Conservation (phyloP, 768 basidiomycete species). For the Candolleomyces efflorescens region DNA sequence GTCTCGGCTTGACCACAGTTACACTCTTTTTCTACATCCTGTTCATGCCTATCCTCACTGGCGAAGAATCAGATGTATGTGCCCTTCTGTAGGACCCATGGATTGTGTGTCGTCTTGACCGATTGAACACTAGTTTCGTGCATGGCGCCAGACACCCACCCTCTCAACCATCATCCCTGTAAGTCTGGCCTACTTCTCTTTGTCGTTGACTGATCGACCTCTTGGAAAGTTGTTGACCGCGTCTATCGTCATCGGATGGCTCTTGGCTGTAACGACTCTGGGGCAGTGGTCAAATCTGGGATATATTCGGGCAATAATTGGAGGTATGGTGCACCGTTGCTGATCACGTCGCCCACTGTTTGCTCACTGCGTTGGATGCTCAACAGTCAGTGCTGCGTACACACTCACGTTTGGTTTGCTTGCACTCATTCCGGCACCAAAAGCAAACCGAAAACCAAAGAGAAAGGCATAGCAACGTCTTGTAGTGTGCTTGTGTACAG, state of each 20-base stretch:
- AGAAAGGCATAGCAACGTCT: not conserved
- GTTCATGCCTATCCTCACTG: slow-evolving; percentile 60
- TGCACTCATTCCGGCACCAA: slow-evolving; percentile 66
- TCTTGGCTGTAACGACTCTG: slow-evolving; percentile 54
- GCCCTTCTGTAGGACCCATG: slow-evolving; percentile 15
- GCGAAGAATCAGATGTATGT: slow-evolving; percentile 62
- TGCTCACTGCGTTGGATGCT: not conserved
- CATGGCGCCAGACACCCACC: slow-evolving; percentile 68
- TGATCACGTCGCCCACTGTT: not conserved
- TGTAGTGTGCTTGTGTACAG: not conserved
- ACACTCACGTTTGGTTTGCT: slow-evolving; percentile 69
- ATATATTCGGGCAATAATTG: slow-evolving; percentile 58
- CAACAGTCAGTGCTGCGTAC: slow-evolving; percentile 63
- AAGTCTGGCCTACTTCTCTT: slow-evolving; percentile 13
- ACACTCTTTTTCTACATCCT: slow-evolving; percentile 71
- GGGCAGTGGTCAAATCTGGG: slow-evolving; percentile 68
- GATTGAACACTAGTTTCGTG: slow-evolving; percentile 52
- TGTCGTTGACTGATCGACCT: slow-evolving; percentile 1
- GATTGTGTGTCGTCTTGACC: not conserved
- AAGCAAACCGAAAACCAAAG: slow-evolving; percentile 33
- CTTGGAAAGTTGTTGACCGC: slow-evolving; percentile 48
- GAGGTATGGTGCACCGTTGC: slow-evolving; percentile 37
- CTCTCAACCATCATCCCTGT: slow-evolving; percentile 68
- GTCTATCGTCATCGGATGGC: slow-evolving; percentile 69
- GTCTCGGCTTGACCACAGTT: slow-evolving; percentile 57